Conservation (phyloP, 2,329 filamentous ascomycete species). For the Colletotrichum musae region DNA sequence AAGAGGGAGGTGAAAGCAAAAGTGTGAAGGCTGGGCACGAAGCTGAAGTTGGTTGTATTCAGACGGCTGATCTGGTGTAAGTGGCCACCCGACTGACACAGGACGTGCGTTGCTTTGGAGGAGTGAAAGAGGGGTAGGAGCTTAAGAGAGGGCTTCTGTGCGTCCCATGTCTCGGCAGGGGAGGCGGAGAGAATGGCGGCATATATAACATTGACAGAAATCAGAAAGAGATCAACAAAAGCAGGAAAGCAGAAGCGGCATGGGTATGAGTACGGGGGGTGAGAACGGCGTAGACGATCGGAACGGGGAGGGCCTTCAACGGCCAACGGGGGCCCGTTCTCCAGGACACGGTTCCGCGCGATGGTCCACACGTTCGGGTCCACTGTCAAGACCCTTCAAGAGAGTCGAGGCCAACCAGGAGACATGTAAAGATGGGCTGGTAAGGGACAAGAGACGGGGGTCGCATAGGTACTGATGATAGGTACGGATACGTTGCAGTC, state of each 20-base stretch:
- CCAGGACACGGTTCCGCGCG: conserved; percentile 25
- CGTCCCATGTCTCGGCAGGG: neutral
- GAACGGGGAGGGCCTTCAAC: conserved; percentile 25
- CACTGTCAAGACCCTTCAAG: conserved; percentile 10
- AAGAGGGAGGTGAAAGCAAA: neutral
- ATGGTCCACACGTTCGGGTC: conserved; percentile 9
- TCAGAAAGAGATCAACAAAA: neutral
- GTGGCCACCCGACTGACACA: neutral
- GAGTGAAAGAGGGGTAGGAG: neutral
- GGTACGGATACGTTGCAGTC: neutral
- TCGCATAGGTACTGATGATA: neutral
- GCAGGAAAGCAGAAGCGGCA: conserved; percentile 1
- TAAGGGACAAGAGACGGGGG: neutral
- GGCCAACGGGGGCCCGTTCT: conserved; percentile 18
- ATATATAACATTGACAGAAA: neutral
- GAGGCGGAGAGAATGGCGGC: neutral
- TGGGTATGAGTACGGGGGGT: conserved; percentile 1
- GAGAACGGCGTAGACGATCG: conserved; percentile 4
- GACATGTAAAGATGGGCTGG: neutral
- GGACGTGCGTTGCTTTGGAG: neutral
- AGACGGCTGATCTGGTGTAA: conserved; percentile 5
- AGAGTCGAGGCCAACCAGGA: neutral
- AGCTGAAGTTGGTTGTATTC: neutral
- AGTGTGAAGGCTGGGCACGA: too few species aligned
- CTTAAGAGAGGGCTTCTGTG: neutral